Conservation (phyloP, 192 early-diverging fungal genomes). For the Mortierella claussenii region DNA sequence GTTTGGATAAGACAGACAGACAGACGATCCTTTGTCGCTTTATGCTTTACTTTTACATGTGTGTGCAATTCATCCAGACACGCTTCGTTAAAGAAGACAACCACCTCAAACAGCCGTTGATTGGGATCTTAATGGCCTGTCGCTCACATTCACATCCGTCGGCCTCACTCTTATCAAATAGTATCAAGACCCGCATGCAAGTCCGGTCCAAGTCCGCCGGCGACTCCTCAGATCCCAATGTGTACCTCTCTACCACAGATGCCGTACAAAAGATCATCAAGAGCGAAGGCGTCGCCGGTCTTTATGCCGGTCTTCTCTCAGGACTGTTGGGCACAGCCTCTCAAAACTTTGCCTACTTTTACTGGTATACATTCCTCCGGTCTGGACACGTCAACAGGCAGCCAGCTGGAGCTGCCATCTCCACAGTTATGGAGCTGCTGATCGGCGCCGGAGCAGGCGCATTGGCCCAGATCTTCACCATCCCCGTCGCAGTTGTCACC, state of each 20-base stretch:
- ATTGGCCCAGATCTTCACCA: conserved; percentile 86
- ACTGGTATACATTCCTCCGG: conserved; percentile 82
- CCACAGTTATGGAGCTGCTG: conserved; percentile 87
- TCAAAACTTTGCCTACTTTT: conserved; percentile 89
- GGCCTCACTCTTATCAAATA: conserved; percentile 40
- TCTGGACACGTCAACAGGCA: conserved; percentile 62
- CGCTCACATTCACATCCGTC: too few species aligned
- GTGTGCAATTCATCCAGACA: too few species aligned
- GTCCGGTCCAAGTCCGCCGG: conserved; percentile 81
- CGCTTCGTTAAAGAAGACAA: conserved; percentile 23
- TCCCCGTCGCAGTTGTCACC: conserved; percentile 94
- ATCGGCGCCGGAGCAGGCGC: conserved; percentile 93
- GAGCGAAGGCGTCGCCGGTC: conserved; percentile 84
- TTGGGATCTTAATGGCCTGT: too few species aligned
- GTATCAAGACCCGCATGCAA: conserved; percentile 96
- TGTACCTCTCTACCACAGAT: conserved; percentile 68
- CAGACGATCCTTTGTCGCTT: conserved; percentile 20
- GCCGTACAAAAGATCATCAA: conserved; percentile 86
- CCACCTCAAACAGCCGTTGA: too few species aligned
- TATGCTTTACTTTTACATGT: conserved; percentile 8
- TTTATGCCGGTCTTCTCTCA: conserved; percentile 89
- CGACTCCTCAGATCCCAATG: conserved; percentile 31
- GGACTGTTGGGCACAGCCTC: conserved; percentile 83
- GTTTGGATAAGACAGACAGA: too few species aligned
- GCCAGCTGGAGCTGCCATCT: conserved; percentile 63